Evolutionary conservation across 768 basidiomycete species (phyloP).

Genomic region (Sarcodon aspratus): DNA sequence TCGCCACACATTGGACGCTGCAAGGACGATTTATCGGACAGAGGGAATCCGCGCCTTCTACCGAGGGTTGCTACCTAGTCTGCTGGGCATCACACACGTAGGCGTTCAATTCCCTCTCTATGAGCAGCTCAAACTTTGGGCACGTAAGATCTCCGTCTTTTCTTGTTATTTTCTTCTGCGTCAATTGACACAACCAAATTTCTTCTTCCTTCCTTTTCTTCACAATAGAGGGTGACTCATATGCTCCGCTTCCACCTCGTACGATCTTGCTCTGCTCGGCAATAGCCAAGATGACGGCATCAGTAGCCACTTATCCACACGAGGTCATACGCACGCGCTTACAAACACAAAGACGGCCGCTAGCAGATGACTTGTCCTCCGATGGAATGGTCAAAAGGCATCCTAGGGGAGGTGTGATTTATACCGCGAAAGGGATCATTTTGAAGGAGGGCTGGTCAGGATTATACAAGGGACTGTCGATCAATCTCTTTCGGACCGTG

Average conservation of each 20-base stretch:
- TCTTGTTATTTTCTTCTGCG: conserved; percentile 4
- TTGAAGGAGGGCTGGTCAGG: conserved; percentile 80
- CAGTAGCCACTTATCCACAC: conserved; percentile 93
- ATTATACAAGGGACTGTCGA: conserved; percentile 87
- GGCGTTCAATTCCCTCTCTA: conserved; percentile 97
- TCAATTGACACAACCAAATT: conserved; percentile 1
- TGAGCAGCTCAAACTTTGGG: conserved; percentile 79
- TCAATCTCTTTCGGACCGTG: conserved; percentile 90
- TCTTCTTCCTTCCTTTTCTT: conserved; percentile 2
- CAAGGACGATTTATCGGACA: conserved; percentile 76
- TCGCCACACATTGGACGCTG: conserved; percentile 84
- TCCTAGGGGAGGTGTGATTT: conserved; percentile 53
- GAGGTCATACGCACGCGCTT: conserved; percentile 98
- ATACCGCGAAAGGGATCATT: conserved; percentile 64
- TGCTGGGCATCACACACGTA: conserved; percentile 90
- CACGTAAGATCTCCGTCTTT: conserved; percentile 50
- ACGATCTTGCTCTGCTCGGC: conserved; percentile 85
- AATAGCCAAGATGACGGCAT: conserved; percentile 93
- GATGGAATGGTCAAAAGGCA: conserved; percentile 44
- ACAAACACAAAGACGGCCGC: conserved; percentile 71
- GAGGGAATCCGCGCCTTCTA: conserved; percentile 90
- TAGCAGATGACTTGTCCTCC: conserved; percentile 29
- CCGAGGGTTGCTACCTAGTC: conserved; percentile 84
- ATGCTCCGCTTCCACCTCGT: conserved; percentile 34
- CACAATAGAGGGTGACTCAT: conserved; percentile 1